phyloP scores from a whole-genome alignment of 176 grass and related monocot species.

The Elaeis guineensis region DNA sequence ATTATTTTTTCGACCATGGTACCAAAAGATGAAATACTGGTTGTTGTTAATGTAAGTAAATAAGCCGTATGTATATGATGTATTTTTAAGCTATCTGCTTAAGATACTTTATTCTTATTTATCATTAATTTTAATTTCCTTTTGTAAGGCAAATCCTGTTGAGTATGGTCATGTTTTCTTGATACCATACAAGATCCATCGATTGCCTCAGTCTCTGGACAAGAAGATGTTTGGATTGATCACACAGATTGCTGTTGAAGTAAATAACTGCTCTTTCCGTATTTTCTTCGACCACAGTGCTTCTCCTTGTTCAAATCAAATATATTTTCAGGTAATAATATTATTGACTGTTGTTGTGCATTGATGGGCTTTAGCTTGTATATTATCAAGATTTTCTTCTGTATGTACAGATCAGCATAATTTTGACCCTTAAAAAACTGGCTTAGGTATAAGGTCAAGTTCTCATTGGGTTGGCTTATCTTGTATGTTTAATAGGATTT shows the following conservation, averaged over 20 bases:
- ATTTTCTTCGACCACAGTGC: slow-evolving; percentile 41
- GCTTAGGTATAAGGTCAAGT: too few relatives aligned
- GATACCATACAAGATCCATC: slow-evolving; percentile 27
- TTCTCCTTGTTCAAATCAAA: slow-evolving; percentile 18
- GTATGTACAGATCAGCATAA: too few relatives aligned
- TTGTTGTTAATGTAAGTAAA: slow-evolving; percentile 56
- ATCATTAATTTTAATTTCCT: slow-evolving; percentile 4
- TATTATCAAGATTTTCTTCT: too few relatives aligned
- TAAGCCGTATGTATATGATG: neutral
- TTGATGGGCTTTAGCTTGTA: neutral
- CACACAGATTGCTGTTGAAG: slow-evolving; percentile 40
- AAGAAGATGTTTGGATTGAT: slow-evolving; percentile 41
- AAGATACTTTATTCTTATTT: slow-evolving; percentile 15
- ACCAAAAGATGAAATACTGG: slow-evolving; percentile 37
- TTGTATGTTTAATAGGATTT: too few relatives aligned
- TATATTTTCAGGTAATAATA: slow-evolving; percentile 39
- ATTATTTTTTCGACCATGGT: slow-evolving; percentile 32
- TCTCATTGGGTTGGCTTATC: too few relatives aligned
- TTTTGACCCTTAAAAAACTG: too few relatives aligned
- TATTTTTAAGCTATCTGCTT: neutral
- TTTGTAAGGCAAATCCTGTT: slow-evolving; percentile 43
- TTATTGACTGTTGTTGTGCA: slow-evolving; percentile 5
- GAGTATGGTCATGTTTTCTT: slow-evolving; percentile 70
- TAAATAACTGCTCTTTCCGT: slow-evolving; percentile 41
- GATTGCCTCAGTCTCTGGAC: slow-evolving; percentile 30